Evolutionary conservation across 2,329 filamentous ascomycete genomes (phyloP).

Genomic region (Trichoderma oligosporum): DNA sequence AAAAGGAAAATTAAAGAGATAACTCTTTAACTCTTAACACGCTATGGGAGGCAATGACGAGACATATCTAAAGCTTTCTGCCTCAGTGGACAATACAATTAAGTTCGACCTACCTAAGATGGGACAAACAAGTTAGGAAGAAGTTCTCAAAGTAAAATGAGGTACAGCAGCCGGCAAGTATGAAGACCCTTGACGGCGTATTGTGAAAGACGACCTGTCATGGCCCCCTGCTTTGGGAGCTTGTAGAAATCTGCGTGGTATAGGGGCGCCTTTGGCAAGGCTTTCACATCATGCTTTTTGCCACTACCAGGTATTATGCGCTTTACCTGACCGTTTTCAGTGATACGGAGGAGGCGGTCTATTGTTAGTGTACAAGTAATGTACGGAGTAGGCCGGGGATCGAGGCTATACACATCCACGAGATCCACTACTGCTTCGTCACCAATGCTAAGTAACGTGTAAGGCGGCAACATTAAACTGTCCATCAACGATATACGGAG

Average conservation of each 20-base stretch:
- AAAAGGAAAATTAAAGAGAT: no score
- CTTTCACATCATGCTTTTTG: neutral
- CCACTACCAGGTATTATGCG: neutral
- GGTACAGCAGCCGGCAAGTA: no score
- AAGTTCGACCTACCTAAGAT: neutral
- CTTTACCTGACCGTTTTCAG: neutral
- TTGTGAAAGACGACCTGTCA: constrained; percentile 15
- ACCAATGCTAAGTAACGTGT: neutral
- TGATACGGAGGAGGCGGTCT: constrained; percentile 1
- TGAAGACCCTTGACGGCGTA: neutral
- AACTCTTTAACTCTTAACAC: no score
- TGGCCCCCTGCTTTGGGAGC: neutral
- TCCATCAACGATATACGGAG: neutral
- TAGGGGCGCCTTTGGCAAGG: constrained; percentile 1
- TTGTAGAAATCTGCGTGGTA: constrained; percentile 7
- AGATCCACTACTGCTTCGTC: neutral
- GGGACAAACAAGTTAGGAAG: neutral
- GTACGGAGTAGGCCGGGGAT: neutral
- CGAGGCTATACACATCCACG: neutral
- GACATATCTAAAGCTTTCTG: neutral
- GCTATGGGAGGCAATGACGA: no score
- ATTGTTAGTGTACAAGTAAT: neutral
- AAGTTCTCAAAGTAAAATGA: neutral
- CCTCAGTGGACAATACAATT: neutral
- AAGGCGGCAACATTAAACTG: neutral